Evolutionary conservation across 805 yeast genomes (phyloP), one percentile per base, ranked within the genome.

Genomic region (Wickerhamiella dianesei): DNA sequence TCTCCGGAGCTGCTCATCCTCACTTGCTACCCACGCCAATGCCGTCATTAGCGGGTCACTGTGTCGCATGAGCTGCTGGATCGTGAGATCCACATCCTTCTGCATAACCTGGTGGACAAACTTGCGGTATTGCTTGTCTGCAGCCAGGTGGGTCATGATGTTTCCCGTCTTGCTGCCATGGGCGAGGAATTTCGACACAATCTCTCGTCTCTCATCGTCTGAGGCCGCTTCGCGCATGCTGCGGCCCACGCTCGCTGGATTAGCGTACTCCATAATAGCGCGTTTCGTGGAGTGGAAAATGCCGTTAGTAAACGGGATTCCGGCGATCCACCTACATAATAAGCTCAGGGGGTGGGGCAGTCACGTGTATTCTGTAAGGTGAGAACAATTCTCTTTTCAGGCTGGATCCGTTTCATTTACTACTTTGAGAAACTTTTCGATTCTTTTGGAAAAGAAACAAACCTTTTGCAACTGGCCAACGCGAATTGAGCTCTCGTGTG

Each of bases 41-140:
- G 56, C 58, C 17, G 39, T 44, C 18, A 50, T 46, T 18, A 45
- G 32, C 6, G 57, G 56, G 36, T 55, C 58, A 40, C 57, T 52
- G 43, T 41, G 35, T 20, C 29, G 47, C 17, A 20, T 25, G 42
- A 55, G 45, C 18, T 41, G 40, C 18, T 44, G 35, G 6, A 50
- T 37, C 29, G 39, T 37, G 41, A 29, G 48, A 14, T 37, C 35
- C 18, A 49, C 45, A 41, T 47, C 44, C 16, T 41, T 42, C 14
- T 44, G 44, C 37, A 48, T 48, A 19, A 53, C 43, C 39, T 37
- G 50, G 22, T 12, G 41, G 19, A 41, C 47, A 17, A 54, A 43
- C 41, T 45, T 43, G 21, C 53, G 48, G 14, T 53, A 50, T 14
- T 43, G 37, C 21, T 40, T 37, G 44, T 55, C 50, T 6, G 56